Evolutionary conservation across 176 grass and related monocot genomes (phyloP), one percentile per base, ranked within the genome.

Genomic region (Dendrocalamus sinicus): DNA sequence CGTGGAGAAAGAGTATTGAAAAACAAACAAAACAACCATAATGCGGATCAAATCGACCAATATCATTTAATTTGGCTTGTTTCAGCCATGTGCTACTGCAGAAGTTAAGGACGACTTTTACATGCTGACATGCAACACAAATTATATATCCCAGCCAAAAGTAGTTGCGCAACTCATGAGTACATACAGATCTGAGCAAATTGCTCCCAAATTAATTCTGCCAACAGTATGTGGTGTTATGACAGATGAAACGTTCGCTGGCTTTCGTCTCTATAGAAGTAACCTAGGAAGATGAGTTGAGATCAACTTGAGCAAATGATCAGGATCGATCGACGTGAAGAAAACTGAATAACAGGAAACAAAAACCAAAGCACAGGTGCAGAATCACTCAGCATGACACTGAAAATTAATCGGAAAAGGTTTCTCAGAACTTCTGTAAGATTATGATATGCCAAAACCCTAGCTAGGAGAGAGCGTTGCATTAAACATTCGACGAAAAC

Each of bases 71-170:
- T 35, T n/a, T 48, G 54, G 55, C 8, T 6, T 62, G 15, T 83
- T 62, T 46, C 69, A 73, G 7, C 12, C 45, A 82, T 72, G 39
- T 58, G 37, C 54, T 82, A 58, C 30, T 41, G 6, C 52, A 72
- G 2, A 82, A 17, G 22, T 19, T 16, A 30, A 82, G 37, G 63
- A 12, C 40, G 22, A 53, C 43, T n/a, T 58, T 35, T 53, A 83
- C 41, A 83, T 62, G 66, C 8, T 19, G 48, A 10, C 39, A 73
- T 72, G 57, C 22, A 69, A 40, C 64, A 83, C 4, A 74, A 75
- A 73, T 84, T 74, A 57, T 57, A 57, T 57, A 74, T 63, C 57
- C 43, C 19, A 73, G 12, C 14, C 57, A 51, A 63, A 73, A 47
- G 46, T 74, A 64, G 28, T 0, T 74, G 43, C 53, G 28, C 44